These are phyloP conservation scores for Fusarium pseudograminearum DNA, from an alignment of 2,329 filamentous ascomycete species.

Conservation along the genomic window DNA sequence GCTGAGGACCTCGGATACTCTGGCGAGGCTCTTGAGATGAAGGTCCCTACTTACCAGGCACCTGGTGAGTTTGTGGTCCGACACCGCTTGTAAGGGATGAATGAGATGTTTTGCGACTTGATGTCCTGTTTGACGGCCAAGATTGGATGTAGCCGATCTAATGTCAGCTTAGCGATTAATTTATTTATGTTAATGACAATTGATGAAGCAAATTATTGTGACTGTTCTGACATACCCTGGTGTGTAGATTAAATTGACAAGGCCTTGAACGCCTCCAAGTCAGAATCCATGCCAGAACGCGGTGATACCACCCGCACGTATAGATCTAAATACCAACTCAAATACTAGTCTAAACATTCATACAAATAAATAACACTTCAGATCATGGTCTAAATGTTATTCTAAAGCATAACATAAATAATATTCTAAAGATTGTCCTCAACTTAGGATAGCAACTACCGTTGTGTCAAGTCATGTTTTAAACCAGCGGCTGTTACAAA, in stretches of 20 bases:
- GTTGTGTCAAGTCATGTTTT: too few relatives aligned
- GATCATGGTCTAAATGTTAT: too few relatives aligned
- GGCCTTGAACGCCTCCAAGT: not conserved
- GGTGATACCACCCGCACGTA: too few relatives aligned
- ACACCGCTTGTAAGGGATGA: constrained; percentile 54
- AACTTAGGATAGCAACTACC: too few relatives aligned
- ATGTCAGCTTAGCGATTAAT: constrained; percentile 28
- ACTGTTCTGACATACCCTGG: not conserved
- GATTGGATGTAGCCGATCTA: constrained; percentile 11
- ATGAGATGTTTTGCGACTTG: not conserved
- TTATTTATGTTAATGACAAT: not conserved
- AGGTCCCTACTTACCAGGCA: constrained; percentile 73
- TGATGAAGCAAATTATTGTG: accelerated
- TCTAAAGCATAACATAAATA: too few relatives aligned
- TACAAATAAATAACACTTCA: not conserved
- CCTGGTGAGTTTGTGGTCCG: constrained; percentile 60
- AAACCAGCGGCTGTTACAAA: not conserved
- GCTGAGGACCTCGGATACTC: constrained; percentile 81
- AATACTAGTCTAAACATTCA: not conserved
- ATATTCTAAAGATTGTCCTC: too few relatives aligned
- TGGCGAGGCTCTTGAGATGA: constrained; percentile 81
- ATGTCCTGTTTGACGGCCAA: not conserved
- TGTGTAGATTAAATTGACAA: not conserved
- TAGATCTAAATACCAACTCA: accelerated
- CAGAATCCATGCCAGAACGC: too few relatives aligned